Evolutionary conservation across 1,139 yeast species (phyloP).

Genomic region (Protomyces gravidus): DNA sequence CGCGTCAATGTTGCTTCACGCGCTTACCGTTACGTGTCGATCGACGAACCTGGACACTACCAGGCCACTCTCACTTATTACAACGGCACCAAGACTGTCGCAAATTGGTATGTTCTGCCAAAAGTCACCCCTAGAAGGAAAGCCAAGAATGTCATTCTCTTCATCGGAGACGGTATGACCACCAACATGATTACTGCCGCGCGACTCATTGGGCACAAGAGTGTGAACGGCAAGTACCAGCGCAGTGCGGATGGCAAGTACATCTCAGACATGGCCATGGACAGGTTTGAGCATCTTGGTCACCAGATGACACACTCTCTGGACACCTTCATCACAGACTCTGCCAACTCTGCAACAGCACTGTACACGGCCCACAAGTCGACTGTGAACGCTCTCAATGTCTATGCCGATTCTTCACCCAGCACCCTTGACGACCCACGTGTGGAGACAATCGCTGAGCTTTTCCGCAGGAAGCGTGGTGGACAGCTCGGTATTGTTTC

Average conservation of each 20-base stretch:
- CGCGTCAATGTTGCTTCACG: conserved; percentile 11
- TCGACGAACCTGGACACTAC: conserved; percentile 8
- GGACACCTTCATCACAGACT: conserved; percentile 15
- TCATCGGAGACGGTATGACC: conserved; percentile 19
- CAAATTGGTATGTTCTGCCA: conserved; percentile 3
- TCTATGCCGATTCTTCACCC: conserved; percentile 10
- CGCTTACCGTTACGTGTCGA: conserved; percentile 13
- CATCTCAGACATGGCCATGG: conserved; percentile 9
- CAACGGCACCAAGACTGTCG: conserved; percentile 16
- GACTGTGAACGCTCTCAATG: conserved; percentile 10
- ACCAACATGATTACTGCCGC: conserved; percentile 19
- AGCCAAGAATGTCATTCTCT: conserved; percentile 13
- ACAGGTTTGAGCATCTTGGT: neutral
- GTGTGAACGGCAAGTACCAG: conserved; percentile 3
- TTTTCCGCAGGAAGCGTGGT: conserved; percentile 1
- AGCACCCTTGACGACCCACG: neutral
- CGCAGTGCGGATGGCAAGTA: conserved; percentile 2
- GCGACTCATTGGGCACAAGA: conserved; percentile 5
- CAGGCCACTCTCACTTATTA: conserved; percentile 2
- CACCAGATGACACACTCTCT: conserved; percentile 3
- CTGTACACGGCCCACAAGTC: conserved; percentile 15
- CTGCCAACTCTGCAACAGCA: conserved; percentile 10
- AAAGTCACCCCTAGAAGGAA: neutral
- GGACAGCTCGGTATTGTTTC: conserved; percentile 14
- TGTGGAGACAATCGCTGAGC: conserved; percentile 13